These are phyloP conservation scores for Beauveria asiatica DNA, from an alignment of 2,329 filamentous ascomycete genomes.

Conservation along the genomic window DNA sequence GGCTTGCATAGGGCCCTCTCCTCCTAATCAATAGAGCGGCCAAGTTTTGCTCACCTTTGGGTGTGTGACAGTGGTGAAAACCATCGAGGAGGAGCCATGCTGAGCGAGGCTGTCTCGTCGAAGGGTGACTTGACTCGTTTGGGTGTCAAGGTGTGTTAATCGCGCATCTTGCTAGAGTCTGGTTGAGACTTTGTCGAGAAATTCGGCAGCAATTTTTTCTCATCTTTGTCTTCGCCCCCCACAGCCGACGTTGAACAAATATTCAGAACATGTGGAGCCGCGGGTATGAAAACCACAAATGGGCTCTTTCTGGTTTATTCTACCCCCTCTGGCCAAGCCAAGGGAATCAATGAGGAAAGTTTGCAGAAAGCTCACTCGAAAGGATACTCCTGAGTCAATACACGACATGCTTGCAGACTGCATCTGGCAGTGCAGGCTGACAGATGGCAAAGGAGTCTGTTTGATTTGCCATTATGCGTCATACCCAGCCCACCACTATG, in stretches of 20 bases:
- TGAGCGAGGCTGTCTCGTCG: not conserved
- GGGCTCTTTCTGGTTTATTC: not conserved
- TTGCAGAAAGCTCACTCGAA: too few relatives aligned
- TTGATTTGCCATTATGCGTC: not conserved
- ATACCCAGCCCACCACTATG: conserved; percentile 1
- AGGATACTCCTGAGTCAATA: too few relatives aligned
- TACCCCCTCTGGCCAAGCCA: too few relatives aligned
- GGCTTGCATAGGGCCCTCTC: conserved; percentile 2
- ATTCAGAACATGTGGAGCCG: not conserved
- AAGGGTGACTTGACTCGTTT: not conserved
- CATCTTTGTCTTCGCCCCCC: not conserved
- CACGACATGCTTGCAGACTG: not conserved
- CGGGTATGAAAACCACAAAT: conserved; percentile 1
- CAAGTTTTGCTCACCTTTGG: not conserved
- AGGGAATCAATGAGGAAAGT: too few relatives aligned
- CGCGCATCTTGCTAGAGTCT: not conserved
- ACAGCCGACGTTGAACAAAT: not conserved
- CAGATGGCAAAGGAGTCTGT: not conserved
- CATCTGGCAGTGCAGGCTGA: not conserved
- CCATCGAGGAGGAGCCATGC: not conserved
- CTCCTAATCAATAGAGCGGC: not conserved
- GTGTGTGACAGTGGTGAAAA: not conserved
- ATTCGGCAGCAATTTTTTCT: not conserved
- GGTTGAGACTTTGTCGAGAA: too few relatives aligned
- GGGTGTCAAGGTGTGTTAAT: not conserved